Evolutionary conservation across 2,329 filamentous ascomycete genomes (phyloP).

Genomic region (Fusarium concolor): DNA sequence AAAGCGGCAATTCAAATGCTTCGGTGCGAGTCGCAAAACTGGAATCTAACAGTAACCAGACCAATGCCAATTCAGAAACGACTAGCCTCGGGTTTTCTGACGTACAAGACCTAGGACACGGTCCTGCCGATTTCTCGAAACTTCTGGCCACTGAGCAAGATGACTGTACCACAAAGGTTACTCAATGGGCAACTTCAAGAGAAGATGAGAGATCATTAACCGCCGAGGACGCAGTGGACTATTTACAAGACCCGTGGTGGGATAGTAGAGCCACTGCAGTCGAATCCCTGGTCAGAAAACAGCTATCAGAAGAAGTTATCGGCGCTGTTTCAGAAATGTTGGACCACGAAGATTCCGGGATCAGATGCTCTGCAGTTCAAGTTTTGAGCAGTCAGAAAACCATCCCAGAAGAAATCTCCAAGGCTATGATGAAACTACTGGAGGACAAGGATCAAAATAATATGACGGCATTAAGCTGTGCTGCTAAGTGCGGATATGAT

Average conservation of each 20-base stretch:
- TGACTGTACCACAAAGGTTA: not conserved
- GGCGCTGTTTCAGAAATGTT: not conserved
- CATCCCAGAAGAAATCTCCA: not conserved
- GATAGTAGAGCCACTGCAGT: not conserved
- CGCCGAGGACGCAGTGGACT: not conserved
- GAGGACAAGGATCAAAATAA: not conserved
- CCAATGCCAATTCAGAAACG: not conserved
- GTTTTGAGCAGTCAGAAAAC: not conserved
- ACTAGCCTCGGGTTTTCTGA: not conserved
- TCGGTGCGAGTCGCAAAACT: not conserved
- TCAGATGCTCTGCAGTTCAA: not conserved
- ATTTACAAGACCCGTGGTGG: not conserved
- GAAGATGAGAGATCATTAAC: not conserved
- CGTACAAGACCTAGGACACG: not conserved
- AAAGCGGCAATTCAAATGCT: not conserved
- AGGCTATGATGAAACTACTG: not conserved
- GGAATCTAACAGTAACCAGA: not conserved
- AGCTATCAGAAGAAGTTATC: not conserved
- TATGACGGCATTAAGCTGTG: not conserved
- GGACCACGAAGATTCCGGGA: not conserved
- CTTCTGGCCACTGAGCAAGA: not conserved
- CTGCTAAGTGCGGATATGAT: not conserved
- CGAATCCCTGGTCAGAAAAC: not conserved
- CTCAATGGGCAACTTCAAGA: not conserved
- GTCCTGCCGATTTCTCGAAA: not conserved